Percentiles rank a stretch among this genome's conserved stretches.
phyloP scores from a whole-genome alignment of 495 filamentous ascomycete species.

The Lasiosphaeriaceae sp. region DNA sequence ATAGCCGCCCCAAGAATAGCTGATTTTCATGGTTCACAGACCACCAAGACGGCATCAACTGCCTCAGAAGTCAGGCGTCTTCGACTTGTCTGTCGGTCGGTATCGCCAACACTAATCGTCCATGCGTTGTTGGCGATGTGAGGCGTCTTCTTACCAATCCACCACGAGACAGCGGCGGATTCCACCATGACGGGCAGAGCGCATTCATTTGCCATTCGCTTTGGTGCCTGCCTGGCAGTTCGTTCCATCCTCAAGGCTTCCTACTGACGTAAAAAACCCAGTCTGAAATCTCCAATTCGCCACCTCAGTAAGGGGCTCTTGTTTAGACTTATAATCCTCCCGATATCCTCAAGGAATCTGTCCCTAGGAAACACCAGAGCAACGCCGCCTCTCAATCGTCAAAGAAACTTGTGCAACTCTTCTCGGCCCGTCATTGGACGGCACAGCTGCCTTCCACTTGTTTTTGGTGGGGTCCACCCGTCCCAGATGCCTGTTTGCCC shows the following conservation, averaged over 20 bases:
- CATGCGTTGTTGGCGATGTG: background rate
- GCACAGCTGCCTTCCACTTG: slow-evolving; percentile 1
- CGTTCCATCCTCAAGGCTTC: no score
- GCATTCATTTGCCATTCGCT: no score
- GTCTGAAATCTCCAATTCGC: no score
- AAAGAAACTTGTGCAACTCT: background rate
- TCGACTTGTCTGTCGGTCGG: background rate
- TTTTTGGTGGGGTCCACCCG: background rate
- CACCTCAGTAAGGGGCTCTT: background rate
- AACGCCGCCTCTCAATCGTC: background rate
- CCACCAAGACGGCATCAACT: background rate
- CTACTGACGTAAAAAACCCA: no score
- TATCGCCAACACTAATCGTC: background rate
- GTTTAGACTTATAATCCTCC: background rate
- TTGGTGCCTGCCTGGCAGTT: no score
- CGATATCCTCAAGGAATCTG: background rate
- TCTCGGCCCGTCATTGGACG: background rate
- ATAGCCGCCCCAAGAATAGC: slow-evolving; percentile 4
- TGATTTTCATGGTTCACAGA: slow-evolving; percentile 4
- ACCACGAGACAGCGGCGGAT: no score
- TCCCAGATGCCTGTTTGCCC: slow-evolving; percentile 9
- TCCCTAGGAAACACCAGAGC: background rate
- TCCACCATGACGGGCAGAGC: no score
- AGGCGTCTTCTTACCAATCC: no score
- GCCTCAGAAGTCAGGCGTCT: slow-evolving; percentile 1